Base-by-base conservation (phyloP, 768 basidiomycete genomes). In the Phaffia tasmanica region DNA sequence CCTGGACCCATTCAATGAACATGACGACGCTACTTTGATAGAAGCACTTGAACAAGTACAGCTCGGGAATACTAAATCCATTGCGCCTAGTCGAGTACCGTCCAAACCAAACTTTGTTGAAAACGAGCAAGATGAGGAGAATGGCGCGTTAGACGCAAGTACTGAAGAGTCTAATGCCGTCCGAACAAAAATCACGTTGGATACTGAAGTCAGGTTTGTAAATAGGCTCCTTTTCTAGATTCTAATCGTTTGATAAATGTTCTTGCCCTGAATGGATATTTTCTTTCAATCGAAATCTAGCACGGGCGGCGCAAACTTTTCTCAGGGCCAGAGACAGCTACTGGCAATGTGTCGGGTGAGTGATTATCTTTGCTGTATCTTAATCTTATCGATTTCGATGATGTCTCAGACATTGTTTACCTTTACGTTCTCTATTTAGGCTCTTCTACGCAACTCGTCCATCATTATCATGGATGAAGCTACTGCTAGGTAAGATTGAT, bases 261-360 rank as follows among this genome's bases (percentile, higher is more conserved):
- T n/a, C n/a, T n/a, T n/a, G n/a, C n/a, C n/a, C n/a, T n/a, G n/a
- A n/a, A n/a, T n/a, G n/a, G 35, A 11, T 42, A 42, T 11, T 42
- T 4, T 42, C 68, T 86, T 94, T n/a, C n/a, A n/a, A n/a, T n/a
- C n/a, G n/a, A n/a, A n/a, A n/a, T n/a, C n/a, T 11, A 88, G 88
- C 0, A 81, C 88, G 0, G 90, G 90, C 0, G 91, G 91, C 0
- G 81, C 84, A 35, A 94, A 95, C 78, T 93, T 95, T 76, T 92
- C 88, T 1, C 88, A 91, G 67, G 92, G 93, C 14, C 91, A 97
- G 73, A 76, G 90, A 14, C 92, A 97, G 61, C 72, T 80, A 1
- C 69, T 80, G 1, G 75, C 35, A 4, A 42, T 42, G 35, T 42
- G 35, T 11, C 35, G 35, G 11, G 35, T 42, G 11, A 42, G 35